phyloP scores from a whole-genome alignment of 2,329 filamentous ascomycete species.

The Atkinsonella hypoxylon region DNA sequence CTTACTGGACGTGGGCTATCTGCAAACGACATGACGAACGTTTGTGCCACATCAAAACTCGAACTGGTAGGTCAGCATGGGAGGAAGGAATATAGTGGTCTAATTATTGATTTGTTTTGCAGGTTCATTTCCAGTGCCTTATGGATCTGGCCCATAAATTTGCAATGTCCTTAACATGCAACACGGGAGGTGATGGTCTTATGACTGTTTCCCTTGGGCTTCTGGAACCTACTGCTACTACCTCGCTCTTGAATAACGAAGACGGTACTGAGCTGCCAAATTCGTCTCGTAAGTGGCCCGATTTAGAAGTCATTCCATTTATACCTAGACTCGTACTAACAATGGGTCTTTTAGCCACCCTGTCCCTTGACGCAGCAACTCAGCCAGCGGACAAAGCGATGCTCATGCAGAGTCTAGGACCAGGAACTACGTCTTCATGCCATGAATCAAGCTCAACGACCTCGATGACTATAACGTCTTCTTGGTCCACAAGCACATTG shows the following conservation, averaged over 20 bases:
- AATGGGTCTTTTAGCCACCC: background rate
- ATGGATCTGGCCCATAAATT: conserved; percentile 13
- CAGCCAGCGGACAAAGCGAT: background rate
- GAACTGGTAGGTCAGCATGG: conserved; percentile 4
- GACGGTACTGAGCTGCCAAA: background rate
- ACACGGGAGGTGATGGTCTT: conserved; percentile 20
- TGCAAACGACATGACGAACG: conserved; percentile 7
- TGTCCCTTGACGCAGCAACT: background rate
- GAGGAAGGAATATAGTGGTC: background rate
- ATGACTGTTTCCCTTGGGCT: conserved; percentile 17
- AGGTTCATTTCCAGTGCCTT: conserved; percentile 22
- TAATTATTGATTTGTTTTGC: conserved; percentile 6
- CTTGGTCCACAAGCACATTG: background rate
- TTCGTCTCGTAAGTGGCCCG: background rate
- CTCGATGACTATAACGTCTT: background rate
- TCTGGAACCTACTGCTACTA: conserved; percentile 8
- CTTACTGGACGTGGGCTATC: conserved; percentile 9
- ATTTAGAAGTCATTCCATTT: background rate
- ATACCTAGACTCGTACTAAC: background rate
- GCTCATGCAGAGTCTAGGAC: background rate
- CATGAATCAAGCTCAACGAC: background rate
- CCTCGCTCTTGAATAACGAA: conserved; percentile 3
- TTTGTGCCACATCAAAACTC: conserved; percentile 8
- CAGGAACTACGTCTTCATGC: background rate
- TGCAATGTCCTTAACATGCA: conserved; percentile 17